A percentile compares a stretch with the other conserved stretches of the same genome.
Evolutionary conservation across 441 rosid species (phyloP).

Genomic region (Populus hybrid): DNA sequence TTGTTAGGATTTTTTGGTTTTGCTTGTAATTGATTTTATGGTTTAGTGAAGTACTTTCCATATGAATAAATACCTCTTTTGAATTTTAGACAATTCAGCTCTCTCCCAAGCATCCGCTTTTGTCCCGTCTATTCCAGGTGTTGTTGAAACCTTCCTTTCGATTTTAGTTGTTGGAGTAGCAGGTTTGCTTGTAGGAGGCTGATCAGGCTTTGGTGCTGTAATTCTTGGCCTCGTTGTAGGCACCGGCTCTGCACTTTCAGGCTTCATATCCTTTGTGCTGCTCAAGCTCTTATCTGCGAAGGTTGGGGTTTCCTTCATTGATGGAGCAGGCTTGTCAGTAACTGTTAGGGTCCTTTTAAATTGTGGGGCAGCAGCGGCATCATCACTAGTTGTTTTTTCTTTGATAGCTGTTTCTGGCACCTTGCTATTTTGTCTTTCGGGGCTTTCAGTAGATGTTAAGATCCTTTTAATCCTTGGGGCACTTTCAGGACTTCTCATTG

Average conservation of each 20-base stretch:
- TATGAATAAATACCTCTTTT: constrained; percentile 36
- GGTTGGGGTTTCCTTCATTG: constrained; percentile 24
- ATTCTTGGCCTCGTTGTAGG: too few species aligned
- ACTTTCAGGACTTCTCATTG: constrained; percentile 20
- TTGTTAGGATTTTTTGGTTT: not conserved
- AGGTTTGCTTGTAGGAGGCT: constrained; percentile 18
- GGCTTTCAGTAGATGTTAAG: not conserved
- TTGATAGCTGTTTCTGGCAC: constrained; percentile 20
- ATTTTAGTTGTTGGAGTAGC: not conserved
- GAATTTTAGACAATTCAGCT: constrained; percentile 47
- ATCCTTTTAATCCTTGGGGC: not conserved
- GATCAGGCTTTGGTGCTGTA: constrained; percentile 20
- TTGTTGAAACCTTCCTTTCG: not conserved
- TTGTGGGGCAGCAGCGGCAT: constrained; percentile 22
- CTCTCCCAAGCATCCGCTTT: constrained; percentile 60
- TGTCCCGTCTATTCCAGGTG: constrained; percentile 27
- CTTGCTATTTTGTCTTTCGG: constrained; percentile 2
- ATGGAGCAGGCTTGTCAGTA: constrained; percentile 20
- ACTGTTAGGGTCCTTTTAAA: constrained; percentile 21
- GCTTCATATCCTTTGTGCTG: not conserved
- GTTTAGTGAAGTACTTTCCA: not conserved
- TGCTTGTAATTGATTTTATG: not conserved
- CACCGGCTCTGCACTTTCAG: not conserved
- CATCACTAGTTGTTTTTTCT: constrained; percentile 17
- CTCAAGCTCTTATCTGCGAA: not conserved